These are phyloP conservation scores for Ustilago shanxiensis DNA, from an alignment of 1,284 basidiomycete genomes.

Conservation along the genomic window DNA sequence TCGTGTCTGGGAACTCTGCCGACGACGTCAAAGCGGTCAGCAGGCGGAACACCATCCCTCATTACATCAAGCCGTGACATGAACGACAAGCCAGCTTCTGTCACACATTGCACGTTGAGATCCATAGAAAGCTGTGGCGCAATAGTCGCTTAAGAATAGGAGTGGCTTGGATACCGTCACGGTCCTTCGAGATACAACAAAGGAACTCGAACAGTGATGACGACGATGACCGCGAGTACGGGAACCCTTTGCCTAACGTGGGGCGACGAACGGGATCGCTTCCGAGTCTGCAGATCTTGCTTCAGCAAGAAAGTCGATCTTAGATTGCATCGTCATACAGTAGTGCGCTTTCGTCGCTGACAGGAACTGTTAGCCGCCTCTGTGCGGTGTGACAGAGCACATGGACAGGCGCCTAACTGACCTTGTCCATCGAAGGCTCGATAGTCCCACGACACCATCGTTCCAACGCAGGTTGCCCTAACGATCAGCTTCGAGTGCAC, in stretches of 20 bases:
- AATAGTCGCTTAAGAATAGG: not conserved
- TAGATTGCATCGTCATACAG: not conserved
- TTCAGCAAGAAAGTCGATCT: not conserved
- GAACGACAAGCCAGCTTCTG: not conserved
- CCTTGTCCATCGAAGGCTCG: too few relatives aligned
- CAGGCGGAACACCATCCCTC: not conserved
- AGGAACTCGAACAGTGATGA: not conserved
- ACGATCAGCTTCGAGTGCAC: too few relatives aligned
- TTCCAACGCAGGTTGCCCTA: too few relatives aligned
- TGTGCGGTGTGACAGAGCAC: not conserved
- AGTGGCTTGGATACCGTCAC: not conserved
- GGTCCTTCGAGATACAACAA: not conserved
- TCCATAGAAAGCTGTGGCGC: constrained; percentile 1
- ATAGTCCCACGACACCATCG: too few relatives aligned
- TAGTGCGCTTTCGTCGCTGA: not conserved
- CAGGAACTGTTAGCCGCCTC: not conserved
- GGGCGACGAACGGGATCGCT: not conserved
- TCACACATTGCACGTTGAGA: not conserved
- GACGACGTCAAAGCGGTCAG: not conserved
- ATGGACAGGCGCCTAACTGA: not conserved
- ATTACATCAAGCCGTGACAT: not conserved
- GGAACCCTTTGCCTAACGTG: not conserved
- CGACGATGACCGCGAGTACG: not conserved
- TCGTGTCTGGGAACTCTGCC: not conserved
- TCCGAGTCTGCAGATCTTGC: not conserved